phyloP scores from a whole-genome alignment of 257 asterid species.

The Solanum pimpinellifolium region DNA sequence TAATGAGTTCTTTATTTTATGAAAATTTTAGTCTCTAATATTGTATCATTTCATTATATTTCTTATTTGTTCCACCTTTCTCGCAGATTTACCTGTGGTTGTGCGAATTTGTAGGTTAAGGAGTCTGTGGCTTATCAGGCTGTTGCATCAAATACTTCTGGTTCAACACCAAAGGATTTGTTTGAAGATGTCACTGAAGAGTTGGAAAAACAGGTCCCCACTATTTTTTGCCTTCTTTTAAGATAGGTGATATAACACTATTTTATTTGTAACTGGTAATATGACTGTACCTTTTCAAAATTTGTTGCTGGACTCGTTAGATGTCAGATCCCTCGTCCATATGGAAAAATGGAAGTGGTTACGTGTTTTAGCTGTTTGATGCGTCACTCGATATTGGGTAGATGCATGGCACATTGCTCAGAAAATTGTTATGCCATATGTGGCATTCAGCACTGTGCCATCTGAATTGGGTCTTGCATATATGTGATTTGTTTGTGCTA shows the following conservation, averaged over 20 bases:
- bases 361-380: not conserved
- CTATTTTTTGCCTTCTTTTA: not conserved
- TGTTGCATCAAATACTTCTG: constrained; percentile 69
- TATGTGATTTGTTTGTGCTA: not conserved
- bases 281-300: not conserved
- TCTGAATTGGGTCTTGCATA: not conserved
- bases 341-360: not conserved
- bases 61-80: not conserved
- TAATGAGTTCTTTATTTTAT: not conserved
- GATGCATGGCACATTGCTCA: not conserved
- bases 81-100: not conserved
- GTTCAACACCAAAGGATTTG: constrained; percentile 92
- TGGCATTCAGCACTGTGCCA: not conserved
- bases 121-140: constrained; percentile 72
- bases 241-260: not conserved
- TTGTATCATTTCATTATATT: not conserved
- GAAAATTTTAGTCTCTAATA: not conserved
- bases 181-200: constrained; percentile 82
- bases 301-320: not conserved
- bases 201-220: constrained; percentile 65
- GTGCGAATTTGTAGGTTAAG: constrained; percentile 46
- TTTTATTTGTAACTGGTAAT: not conserved
- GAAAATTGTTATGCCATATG: not conserved
- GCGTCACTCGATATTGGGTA: not conserved
- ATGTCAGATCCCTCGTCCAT: not conserved